These are phyloP conservation scores for Penicillium sp. DNA, from an alignment of 2,329 filamentous ascomycete genomes.

Conservation along the genomic window DNA sequence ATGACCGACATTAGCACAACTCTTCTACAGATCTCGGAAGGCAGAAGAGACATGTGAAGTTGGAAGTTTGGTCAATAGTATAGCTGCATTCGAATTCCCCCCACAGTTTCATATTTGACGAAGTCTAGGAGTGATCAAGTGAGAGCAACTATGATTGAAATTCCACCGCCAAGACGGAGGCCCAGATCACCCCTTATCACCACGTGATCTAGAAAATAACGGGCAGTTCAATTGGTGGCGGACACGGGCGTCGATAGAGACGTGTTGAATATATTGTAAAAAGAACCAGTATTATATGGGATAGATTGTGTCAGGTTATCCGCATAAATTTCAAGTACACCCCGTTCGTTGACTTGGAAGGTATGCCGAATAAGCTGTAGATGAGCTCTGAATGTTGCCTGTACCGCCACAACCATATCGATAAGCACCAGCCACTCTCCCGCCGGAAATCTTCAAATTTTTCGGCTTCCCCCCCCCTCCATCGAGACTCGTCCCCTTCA, in stretches of 20 bases:
- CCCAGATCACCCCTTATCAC: constrained; percentile 23
- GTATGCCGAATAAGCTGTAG: not conserved
- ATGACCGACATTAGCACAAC: too few relatives aligned
- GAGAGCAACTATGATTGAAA: too few relatives aligned
- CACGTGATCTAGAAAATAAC: constrained; percentile 23
- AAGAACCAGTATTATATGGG: too few relatives aligned
- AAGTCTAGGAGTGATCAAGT: too few relatives aligned
- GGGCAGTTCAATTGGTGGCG: not conserved
- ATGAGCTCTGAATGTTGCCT: not conserved
- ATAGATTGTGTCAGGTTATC: not conserved
- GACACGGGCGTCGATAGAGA: too few relatives aligned
- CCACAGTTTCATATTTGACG: too few relatives aligned
- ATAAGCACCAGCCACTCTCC: constrained; percentile 37
- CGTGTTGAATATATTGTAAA: too few relatives aligned
- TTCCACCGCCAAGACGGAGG: too few relatives aligned
- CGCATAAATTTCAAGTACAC: not conserved
- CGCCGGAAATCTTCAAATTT: constrained; percentile 38
- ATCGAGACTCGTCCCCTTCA: constrained; percentile 20
- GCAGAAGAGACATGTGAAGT: not conserved
- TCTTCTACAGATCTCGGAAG: too few relatives aligned
- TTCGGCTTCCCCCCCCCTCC: constrained; percentile 27
- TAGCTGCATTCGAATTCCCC: not conserved
- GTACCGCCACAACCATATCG: constrained; percentile 36
- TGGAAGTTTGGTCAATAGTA: not conserved
- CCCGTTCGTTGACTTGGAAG: not conserved